Evolutionary conservation across 768 basidiomycete species (phyloP).

Genomic region (Coprinopsis cinerea): DNA sequence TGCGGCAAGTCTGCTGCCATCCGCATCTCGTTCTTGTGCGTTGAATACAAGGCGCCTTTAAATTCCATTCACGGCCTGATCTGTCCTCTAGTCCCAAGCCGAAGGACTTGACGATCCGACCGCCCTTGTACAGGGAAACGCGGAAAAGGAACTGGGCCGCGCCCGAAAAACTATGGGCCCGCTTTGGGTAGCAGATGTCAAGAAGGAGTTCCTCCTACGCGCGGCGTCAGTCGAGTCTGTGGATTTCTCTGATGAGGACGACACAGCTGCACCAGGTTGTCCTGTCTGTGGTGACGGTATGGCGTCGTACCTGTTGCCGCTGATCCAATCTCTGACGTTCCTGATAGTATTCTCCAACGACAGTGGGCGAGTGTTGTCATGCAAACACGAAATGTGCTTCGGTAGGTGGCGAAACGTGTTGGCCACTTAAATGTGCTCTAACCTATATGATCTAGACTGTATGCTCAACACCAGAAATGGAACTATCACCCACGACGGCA

Average conservation of each 20-base stretch:
- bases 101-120: conserved; percentile 48
- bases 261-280: conserved; percentile 41
- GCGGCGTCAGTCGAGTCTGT: conserved; percentile 37
- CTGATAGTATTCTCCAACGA: conserved; percentile 39
- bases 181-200: conserved; percentile 33
- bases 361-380: conserved; percentile 55
- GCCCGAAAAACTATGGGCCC: conserved; percentile 44
- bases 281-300: conserved; percentile 63
- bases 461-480: conserved; percentile 46
- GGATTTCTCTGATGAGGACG: conserved; percentile 42
- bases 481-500: conserved; percentile 48
- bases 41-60: conserved; percentile 1
- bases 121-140: conserved; percentile 37
- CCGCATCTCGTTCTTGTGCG: conserved; percentile 63
- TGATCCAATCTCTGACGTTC: background rate
- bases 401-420: conserved; percentile 27
- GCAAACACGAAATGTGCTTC: conserved; percentile 63
- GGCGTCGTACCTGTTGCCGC: background rate
- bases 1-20: conserved; percentile 71
- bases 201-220: conserved; percentile 39
- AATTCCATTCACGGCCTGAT: background rate
- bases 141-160: conserved; percentile 52
- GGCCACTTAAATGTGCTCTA: background rate
- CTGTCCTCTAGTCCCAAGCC: conserved; percentile 11
- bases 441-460: conserved; percentile 36